These are phyloP conservation scores for Ophiocordyceps camponoti-saundersi DNA, from an alignment of 2,329 filamentous ascomycete species.

Conservation along the genomic window DNA sequence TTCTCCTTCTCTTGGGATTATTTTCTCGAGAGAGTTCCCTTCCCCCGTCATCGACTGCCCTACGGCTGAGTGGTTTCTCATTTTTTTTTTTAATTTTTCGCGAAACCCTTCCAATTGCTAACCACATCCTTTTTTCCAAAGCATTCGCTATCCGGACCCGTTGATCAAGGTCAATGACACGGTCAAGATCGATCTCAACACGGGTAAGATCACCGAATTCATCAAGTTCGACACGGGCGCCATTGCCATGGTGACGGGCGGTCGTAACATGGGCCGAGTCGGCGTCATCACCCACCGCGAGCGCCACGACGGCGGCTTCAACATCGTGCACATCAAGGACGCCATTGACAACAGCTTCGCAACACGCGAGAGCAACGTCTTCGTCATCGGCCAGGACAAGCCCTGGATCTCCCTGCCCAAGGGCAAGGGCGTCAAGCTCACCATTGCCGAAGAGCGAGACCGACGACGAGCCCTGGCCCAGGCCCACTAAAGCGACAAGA, in stretches of 20 bases:
- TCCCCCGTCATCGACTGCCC: not conserved
- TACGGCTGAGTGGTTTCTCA: not conserved
- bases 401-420: slow-evolving; percentile 99
- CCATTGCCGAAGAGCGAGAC: slow-evolving; percentile 98
- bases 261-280: slow-evolving; percentile 99
- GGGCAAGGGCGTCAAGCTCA: slow-evolving; percentile 99
- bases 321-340: slow-evolving; percentile 99
- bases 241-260: slow-evolving; percentile 97
- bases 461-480: slow-evolving; percentile 60
- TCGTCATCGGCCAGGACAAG: slow-evolving; percentile 97
- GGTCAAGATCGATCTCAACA: slow-evolving; percentile 94
- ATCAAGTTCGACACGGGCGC: slow-evolving; percentile 98
- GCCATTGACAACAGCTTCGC: slow-evolving; percentile 99
- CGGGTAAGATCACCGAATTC: slow-evolving; percentile 96
- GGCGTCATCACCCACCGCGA: slow-evolving; percentile 99
- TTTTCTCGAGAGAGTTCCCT: not conserved
- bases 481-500: slow-evolving; percentile 27
- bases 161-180: slow-evolving; percentile 99
- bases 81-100: not conserved
- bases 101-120: slow-evolving; percentile 18
- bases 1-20: slow-evolving; percentile 7
- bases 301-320: slow-evolving; percentile 99
- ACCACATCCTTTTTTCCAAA: slow-evolving; percentile 20
- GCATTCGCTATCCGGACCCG: slow-evolving; percentile 98
- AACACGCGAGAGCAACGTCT: slow-evolving; percentile 98